Percentiles rank a stretch among this genome's conserved stretches.
Conservation (phyloP, 2,329 filamentous ascomycete genomes). For the Exutisphaerella laricina region DNA sequence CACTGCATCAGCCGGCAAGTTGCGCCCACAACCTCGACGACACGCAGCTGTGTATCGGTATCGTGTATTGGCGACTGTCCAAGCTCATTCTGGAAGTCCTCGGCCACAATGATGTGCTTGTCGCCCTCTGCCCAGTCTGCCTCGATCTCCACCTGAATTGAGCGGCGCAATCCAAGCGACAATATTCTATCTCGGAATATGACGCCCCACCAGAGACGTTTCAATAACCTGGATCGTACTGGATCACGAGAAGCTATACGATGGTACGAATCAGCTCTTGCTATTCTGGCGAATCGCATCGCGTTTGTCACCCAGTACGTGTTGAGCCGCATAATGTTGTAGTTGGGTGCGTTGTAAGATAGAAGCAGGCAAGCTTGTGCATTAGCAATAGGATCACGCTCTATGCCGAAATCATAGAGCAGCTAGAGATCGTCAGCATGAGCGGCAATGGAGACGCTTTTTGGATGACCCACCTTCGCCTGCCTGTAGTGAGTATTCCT, state of each 20-base stretch:
- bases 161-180: conserved; percentile 17
- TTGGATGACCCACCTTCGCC: conserved; percentile 11
- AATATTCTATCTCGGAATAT: conserved; percentile 20
- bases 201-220: conserved; percentile 22
- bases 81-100: conserved; percentile 20
- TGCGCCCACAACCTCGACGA: conserved; percentile 16
- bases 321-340: conserved; percentile 21
- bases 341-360: conserved; percentile 19
- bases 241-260: conserved; percentile 19
- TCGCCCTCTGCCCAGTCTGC: conserved; percentile 18
- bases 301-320: conserved; percentile 22
- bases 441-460: no score
- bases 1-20: conserved; percentile 20
- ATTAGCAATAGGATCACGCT: conserved; percentile 17
- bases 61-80: conserved; percentile 21
- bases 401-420: conserved; percentile 20
- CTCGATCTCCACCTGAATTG: conserved; percentile 14
- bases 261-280: conserved; percentile 17
- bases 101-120: conserved; percentile 14
- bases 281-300: conserved; percentile 20
- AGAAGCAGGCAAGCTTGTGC: conserved; percentile 20
- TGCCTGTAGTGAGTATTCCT: conserved; percentile 18
- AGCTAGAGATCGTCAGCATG: conserved; percentile 11
- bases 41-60: conserved; percentile 20
- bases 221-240: conserved; percentile 14